Percentiles rank a stretch among this genome's conserved stretches.
Conservation (phyloP, 1,139 yeast species). For the Oligophagozyma castellii region DNA sequence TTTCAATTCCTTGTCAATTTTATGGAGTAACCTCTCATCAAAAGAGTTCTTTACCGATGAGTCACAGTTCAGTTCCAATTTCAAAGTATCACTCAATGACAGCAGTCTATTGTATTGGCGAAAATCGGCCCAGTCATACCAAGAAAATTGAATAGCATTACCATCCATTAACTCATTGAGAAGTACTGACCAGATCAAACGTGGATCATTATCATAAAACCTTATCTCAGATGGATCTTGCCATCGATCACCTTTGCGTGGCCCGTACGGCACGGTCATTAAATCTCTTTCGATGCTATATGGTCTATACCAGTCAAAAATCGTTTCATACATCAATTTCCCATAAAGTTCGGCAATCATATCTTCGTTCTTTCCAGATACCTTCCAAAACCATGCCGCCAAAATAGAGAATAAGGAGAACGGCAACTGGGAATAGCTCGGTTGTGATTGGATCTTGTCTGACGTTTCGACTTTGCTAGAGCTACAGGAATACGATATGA, state of each 20-base stretch:
- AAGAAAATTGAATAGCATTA: constrained; percentile 10
- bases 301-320: constrained; percentile 10
- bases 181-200: constrained; percentile 15
- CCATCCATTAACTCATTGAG: constrained; percentile 6
- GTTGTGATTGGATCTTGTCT: too few relatives aligned
- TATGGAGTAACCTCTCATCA: constrained; percentile 4
- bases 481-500: too few relatives aligned
- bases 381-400: too few relatives aligned
- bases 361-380: too few relatives aligned
- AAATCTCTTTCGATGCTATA: constrained; percentile 11
- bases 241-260: constrained; percentile 6
- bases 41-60: constrained; percentile 9
- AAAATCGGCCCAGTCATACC: constrained; percentile 21
- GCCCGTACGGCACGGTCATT: constrained; percentile 9
- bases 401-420: too few relatives aligned
- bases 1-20: too few relatives aligned
- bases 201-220: constrained; percentile 18
- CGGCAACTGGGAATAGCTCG: too few relatives aligned
- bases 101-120: constrained; percentile 12
- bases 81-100: constrained; percentile 3
- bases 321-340: constrained; percentile 11
- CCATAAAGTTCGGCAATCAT: too few relatives aligned
- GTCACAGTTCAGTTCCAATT: constrained; percentile 7
- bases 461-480: too few relatives aligned
- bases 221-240: constrained; percentile 8